Evolutionary conservation across 306 rosid species (phyloP).

Genomic region (Trifolium fragiferum): DNA sequence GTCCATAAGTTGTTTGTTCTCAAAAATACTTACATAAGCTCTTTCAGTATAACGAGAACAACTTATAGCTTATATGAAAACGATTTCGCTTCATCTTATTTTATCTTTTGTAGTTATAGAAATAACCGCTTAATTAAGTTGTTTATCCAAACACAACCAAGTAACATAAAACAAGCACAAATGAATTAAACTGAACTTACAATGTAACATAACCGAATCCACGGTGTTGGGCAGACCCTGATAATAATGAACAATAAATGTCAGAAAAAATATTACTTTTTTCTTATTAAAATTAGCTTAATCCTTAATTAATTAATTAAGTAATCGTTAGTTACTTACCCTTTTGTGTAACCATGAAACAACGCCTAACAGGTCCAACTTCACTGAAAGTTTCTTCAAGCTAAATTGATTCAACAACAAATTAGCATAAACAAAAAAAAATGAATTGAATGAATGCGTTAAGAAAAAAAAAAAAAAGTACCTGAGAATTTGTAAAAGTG

Average conservation of each 20-base stretch:
- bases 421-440: background rate
- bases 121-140: too few relatives aligned
- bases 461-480: conserved; percentile 5
- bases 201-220: conserved; percentile 85
- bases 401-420: conserved; percentile 46
- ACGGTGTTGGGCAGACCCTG: conserved; percentile 84
- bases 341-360: conserved; percentile 82
- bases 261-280: background rate
- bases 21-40: too few relatives aligned
- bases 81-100: too few relatives aligned
- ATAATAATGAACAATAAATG: conserved; percentile 36
- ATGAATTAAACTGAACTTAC: conserved; percentile 53
- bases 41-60: too few relatives aligned
- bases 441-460: background rate
- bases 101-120: too few relatives aligned
- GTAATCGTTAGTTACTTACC: conserved; percentile 42
- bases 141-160: too few relatives aligned
- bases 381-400: conserved; percentile 85
- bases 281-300: background rate
- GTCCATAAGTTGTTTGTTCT: too few relatives aligned
- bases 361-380: conserved; percentile 87
- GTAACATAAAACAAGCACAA: background rate
- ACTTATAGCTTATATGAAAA: too few relatives aligned
- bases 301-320: too few relatives aligned
- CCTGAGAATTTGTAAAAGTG: conserved; percentile 80